Conservation (phyloP, 148 eudicot genomes). For the Rheum nobile region DNA sequence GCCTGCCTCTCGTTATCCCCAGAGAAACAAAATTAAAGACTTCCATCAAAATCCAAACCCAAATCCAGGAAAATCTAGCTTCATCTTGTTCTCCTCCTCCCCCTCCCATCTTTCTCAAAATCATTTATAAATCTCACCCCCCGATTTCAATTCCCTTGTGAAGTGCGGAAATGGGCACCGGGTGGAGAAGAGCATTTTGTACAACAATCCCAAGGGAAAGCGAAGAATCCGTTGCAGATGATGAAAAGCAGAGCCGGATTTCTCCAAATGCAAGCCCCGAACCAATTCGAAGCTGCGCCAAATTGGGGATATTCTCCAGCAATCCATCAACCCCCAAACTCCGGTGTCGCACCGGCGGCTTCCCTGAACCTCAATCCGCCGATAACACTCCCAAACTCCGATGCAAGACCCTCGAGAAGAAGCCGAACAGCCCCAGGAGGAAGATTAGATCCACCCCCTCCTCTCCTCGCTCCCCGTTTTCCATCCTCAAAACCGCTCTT, state of each 20-base stretch:
- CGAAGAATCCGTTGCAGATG: slow-evolving; percentile 7
- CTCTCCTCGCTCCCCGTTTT: slow-evolving; percentile 81
- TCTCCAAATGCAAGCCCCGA: slow-evolving; percentile 12
- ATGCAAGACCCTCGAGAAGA: slow-evolving; percentile 23
- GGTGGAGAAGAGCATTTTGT: slow-evolving; percentile 93
- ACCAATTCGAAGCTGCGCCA: slow-evolving; percentile 22
- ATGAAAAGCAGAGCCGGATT: background rate
- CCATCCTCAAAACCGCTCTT: slow-evolving; percentile 57
- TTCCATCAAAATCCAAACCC: background rate
- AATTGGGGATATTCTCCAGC: slow-evolving; percentile 42
- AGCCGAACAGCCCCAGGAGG: slow-evolving; percentile 15
- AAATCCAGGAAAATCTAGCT: background rate
- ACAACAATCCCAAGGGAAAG: slow-evolving; percentile 51
- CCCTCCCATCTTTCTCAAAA: background rate
- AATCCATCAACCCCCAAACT: slow-evolving; percentile 11
- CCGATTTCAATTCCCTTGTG: background rate
- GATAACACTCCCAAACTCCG: slow-evolving; percentile 22
- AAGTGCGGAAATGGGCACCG: slow-evolving; percentile 49
- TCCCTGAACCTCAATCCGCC: slow-evolving; percentile 6
- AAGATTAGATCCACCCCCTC: slow-evolving; percentile 30
- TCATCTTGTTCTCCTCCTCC: no score
- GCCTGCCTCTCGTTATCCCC: slow-evolving; percentile 17
- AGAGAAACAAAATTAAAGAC: slow-evolving; percentile 12
- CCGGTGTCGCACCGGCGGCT: slow-evolving; percentile 13
- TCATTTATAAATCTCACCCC: background rate